Conservation (phyloP, 495 filamentous ascomycete species). For the Tetracladium marchalianum region DNA sequence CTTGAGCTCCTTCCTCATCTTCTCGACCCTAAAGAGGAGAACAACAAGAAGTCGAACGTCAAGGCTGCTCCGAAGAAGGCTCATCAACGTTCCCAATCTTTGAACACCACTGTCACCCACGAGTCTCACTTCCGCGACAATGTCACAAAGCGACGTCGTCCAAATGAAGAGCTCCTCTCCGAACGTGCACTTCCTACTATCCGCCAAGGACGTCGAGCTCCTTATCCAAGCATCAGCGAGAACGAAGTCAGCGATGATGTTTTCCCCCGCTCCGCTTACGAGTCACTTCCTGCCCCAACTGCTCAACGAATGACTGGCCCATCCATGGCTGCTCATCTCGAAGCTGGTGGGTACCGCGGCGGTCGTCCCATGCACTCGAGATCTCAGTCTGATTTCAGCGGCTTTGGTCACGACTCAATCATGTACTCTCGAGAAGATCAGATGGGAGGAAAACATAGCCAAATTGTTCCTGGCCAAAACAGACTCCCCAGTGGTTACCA, state of each 20-base stretch:
- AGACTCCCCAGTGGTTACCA: too few relatives aligned
- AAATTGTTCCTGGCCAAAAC: too few relatives aligned
- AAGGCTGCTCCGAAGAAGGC: too few relatives aligned
- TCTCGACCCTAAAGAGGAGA: slow-evolving; percentile 9
- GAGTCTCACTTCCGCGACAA: slow-evolving; percentile 10
- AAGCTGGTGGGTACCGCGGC: neutral
- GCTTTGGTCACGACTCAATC: slow-evolving; percentile 1
- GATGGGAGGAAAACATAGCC: too few relatives aligned
- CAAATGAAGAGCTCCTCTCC: slow-evolving; percentile 1
- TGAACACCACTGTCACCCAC: slow-evolving; percentile 18
- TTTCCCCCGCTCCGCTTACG: slow-evolving; percentile 1
- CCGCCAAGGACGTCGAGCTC: slow-evolving; percentile 6
- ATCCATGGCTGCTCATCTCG: slow-evolving; percentile 13
- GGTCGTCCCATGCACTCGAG: slow-evolving; percentile 8
- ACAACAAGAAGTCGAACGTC: too few relatives aligned
- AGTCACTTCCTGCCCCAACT: slow-evolving; percentile 9
- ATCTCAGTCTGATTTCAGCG: slow-evolving; percentile 16
- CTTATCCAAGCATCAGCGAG: slow-evolving; percentile 13
- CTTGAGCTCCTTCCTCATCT: slow-evolving; percentile 59
- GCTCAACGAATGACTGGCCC: slow-evolving; percentile 7
- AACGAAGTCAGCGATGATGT: slow-evolving; percentile 4
- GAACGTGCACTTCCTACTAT: neutral
- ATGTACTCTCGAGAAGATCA: neutral
- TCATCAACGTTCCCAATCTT: slow-evolving; percentile 26
- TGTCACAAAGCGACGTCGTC: slow-evolving; percentile 12